Percentiles rank a stretch among this genome's conserved stretches.
These are phyloP conservation scores for Juglanconis sp. DNA, from an alignment of 2,329 filamentous ascomycete species.

Conservation along the genomic window DNA sequence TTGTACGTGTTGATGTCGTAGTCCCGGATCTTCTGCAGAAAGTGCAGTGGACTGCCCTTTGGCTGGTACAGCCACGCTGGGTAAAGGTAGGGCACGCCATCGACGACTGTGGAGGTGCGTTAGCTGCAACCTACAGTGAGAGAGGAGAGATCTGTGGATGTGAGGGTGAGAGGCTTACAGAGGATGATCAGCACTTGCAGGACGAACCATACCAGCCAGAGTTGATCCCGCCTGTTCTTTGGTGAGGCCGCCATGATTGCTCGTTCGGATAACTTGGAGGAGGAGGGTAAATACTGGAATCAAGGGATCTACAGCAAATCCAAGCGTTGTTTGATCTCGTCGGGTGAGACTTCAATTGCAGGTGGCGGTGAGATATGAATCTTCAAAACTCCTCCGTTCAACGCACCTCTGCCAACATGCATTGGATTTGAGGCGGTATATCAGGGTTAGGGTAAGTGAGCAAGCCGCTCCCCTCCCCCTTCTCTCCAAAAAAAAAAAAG, in stretches of 20 bases:
- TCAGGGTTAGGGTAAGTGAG: no score
- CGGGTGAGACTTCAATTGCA: no score
- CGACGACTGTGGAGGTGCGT: slow-evolving; percentile 39
- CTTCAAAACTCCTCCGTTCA: no score
- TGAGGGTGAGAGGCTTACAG: slow-evolving; percentile 22
- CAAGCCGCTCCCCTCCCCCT: no score
- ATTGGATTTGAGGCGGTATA: no score
- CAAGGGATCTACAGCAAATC: no score
- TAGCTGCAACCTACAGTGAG: neutral
- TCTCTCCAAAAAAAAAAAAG: no score
- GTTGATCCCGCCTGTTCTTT: slow-evolving; percentile 24
- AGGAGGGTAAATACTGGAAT: no score
- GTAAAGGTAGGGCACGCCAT: slow-evolving; percentile 49
- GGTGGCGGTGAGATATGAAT: no score
- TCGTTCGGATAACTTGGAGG: neutral
- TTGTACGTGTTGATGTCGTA: slow-evolving; percentile 47
- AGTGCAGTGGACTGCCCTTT: slow-evolving; percentile 43
- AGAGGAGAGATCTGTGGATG: neutral
- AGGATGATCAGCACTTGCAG: slow-evolving; percentile 30
- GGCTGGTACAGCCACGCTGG: slow-evolving; percentile 43
- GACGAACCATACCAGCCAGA: slow-evolving; percentile 32
- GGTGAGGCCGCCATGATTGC: slow-evolving; percentile 8
- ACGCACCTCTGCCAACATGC: no score
- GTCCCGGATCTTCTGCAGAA: slow-evolving; percentile 41
- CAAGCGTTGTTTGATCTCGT: no score